A percentile compares a stretch with the other conserved stretches of the same genome.
Conservation (phyloP, 805 yeast species). For the Candida parachauliodes region DNA sequence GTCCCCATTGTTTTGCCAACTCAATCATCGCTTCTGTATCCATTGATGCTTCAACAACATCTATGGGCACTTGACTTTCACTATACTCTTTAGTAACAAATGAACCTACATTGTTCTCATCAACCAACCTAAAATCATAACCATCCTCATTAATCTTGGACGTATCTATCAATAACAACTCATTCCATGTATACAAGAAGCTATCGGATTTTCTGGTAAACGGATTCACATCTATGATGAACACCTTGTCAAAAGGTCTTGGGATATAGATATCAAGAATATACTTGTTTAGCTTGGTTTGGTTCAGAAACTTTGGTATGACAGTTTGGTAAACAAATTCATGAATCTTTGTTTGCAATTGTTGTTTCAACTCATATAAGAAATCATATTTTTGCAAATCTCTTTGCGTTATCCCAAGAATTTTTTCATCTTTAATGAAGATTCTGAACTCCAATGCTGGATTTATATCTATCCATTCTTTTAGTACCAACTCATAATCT, state of each 20-base stretch:
- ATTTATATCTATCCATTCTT: slow-evolving; percentile 79
- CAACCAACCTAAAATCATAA: slow-evolving; percentile 62
- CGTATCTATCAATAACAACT: slow-evolving; percentile 41
- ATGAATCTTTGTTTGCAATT: slow-evolving; percentile 46
- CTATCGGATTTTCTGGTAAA: slow-evolving; percentile 77
- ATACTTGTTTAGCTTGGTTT: slow-evolving; percentile 34
- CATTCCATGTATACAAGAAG: slow-evolving; percentile 80
- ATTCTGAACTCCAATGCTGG: slow-evolving; percentile 92
- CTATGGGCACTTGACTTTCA: slow-evolving; percentile 89
- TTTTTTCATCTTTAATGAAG: slow-evolving; percentile 60
- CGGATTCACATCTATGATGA: slow-evolving; percentile 83
- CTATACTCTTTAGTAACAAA: slow-evolving; percentile 81
- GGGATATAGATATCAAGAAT: slow-evolving; percentile 85
- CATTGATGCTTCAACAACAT: slow-evolving; percentile 78
- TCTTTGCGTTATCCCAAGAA: slow-evolving; percentile 79
- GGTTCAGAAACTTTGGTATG: slow-evolving; percentile 18
- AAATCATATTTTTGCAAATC: slow-evolving; percentile 82
- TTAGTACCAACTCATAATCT: slow-evolving; percentile 63
- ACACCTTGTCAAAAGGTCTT: slow-evolving; percentile 60
- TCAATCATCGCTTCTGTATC: slow-evolving; percentile 55
- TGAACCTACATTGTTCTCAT: slow-evolving; percentile 65
- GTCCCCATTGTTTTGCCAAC: slow-evolving; percentile 11
- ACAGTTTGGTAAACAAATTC: slow-evolving; percentile 49
- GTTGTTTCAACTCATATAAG: slow-evolving; percentile 48
- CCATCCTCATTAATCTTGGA: slow-evolving; percentile 25